Base-by-base conservation (phyloP, 2,329 filamentous ascomycete genomes). In the Exophiala sp. region DNA sequence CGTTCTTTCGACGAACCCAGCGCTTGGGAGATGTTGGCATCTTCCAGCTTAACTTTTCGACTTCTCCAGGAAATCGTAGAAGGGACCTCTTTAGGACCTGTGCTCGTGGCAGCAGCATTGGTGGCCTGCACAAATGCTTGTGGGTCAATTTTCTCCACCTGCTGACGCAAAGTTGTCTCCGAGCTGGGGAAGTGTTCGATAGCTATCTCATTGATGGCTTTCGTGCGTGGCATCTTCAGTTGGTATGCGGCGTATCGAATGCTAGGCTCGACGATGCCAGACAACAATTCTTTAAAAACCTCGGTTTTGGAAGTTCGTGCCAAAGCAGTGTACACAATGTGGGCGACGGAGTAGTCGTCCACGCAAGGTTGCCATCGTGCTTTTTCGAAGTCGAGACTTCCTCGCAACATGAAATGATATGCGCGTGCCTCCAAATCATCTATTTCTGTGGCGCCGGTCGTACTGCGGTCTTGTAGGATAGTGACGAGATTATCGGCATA, bases 171-270 rank as follows among this genome's bases (percentile, higher is more conserved):
- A 7, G 78, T 71, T 1, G 74, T 66, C 16, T 60, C 53, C 20
- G 83, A 80, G 9, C 76, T 75, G 1, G 89, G 86, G 63, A 97
- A 96, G 57, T 86, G 85, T 61, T 87, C 86, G 63, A 85, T 85
- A 2, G 89, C 88, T 60, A 97, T 88, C 6, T 84, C 82, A 0
- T 87, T 80, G 45, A 96, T 86, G 2, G 91, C 86, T 50, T 91
- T 82, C 2, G 91, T 96, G 40, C 94, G 85, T 0, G 92, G 88
- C 32, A 95, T 82, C 68, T 92, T 88, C 68, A 91, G 80, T 71
- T 96, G 91, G 69, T 97, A 97, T 14, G 94, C 91, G 34, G 91
- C 91, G 70, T 95, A 97, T 59, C 92, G 86, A 65, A 99, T 89
- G 58, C 91, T 95, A 1, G 91, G 91, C 68, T 99, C 94, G 58